phyloP scores from a whole-genome alignment of 192 early-diverging fungal genomes.

The Glomus cerebriforme region DNA sequence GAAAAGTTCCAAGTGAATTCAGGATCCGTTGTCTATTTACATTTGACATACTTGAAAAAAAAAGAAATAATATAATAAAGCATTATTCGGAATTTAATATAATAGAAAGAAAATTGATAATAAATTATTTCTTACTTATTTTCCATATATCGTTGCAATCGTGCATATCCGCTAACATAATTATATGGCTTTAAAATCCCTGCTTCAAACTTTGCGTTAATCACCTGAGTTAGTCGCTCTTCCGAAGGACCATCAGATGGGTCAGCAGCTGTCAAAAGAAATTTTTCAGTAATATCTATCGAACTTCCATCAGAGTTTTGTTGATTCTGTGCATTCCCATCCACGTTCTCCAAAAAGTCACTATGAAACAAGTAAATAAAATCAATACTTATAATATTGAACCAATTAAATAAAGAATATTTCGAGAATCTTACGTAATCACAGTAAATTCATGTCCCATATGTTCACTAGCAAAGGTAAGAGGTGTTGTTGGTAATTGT shows the following conservation, averaged over 20 bases:
- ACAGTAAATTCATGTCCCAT: slow-evolving; percentile 84
- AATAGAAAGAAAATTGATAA: slow-evolving; percentile 9
- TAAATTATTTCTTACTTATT: slow-evolving; percentile 53
- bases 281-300: slow-evolving; percentile 76
- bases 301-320: slow-evolving; percentile 37
- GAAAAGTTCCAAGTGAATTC: slow-evolving; percentile 85
- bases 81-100: slow-evolving; percentile 5
- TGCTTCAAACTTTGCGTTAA: slow-evolving; percentile 95
- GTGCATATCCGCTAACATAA: slow-evolving; percentile 88
- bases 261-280: slow-evolving; percentile 91
- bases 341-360: slow-evolving; percentile 60
- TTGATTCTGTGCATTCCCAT: slow-evolving; percentile 38
- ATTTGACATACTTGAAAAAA: slow-evolving; percentile 60
- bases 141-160: slow-evolving; percentile 92
- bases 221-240: slow-evolving; percentile 87
- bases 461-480: slow-evolving; percentile 76
- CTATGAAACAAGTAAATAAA: slow-evolving; percentile 35
- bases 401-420: neutral
- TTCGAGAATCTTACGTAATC: slow-evolving; percentile 46
- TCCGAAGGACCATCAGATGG: slow-evolving; percentile 83
- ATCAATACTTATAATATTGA: neutral
- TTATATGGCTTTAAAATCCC: slow-evolving; percentile 97
- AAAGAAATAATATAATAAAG: slow-evolving; percentile 3
- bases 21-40: slow-evolving; percentile 76
- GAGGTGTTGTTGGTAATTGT: slow-evolving; percentile 48